Conservation (phyloP, 352 stramenopile species). For the Pythium guiyangense region DNA sequence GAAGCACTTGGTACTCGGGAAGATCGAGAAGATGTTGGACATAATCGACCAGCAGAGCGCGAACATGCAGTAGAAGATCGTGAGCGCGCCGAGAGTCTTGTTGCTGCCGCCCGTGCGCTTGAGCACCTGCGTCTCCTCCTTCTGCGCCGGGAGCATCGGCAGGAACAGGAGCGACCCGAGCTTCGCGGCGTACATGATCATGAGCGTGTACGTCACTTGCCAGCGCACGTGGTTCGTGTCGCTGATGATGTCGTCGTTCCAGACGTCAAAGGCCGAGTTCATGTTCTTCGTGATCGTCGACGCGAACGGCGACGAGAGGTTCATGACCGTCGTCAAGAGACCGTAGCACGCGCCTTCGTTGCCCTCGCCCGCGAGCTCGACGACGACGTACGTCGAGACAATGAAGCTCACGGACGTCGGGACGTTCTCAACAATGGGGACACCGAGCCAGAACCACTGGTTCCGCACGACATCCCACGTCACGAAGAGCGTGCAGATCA, state of each 20-base stretch:
- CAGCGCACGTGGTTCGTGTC: constrained; percentile 12
- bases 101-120: constrained; percentile 31
- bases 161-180: constrained; percentile 25
- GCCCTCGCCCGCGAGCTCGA: constrained; percentile 19
- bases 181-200: constrained; percentile 33
- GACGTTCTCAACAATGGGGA: constrained; percentile 8
- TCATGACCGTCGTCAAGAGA: constrained; percentile 16
- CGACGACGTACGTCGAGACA: constrained; percentile 11
- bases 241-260: constrained; percentile 15
- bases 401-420: constrained; percentile 12
- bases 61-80: constrained; percentile 26
- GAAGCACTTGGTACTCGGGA: constrained; percentile 15
- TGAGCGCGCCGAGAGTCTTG: constrained; percentile 27
- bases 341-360: constrained; percentile 16
- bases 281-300: constrained; percentile 15
- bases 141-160: constrained; percentile 37
- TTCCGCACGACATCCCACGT: constrained; percentile 18
- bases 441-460: constrained; percentile 1
- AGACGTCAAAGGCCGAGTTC: constrained; percentile 9
- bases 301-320: constrained; percentile 12
- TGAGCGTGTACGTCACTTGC: constrained; percentile 9
- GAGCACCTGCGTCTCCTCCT: constrained; percentile 14
- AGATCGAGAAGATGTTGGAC: constrained; percentile 19
- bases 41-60: constrained; percentile 1
- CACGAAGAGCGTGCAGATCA: constrained; percentile 5